A percentile compares a stretch with the other conserved stretches of the same genome.
These are phyloP conservation scores for Candida arabinofermentans DNA, from an alignment of 805 yeast species.

Conservation along the genomic window DNA sequence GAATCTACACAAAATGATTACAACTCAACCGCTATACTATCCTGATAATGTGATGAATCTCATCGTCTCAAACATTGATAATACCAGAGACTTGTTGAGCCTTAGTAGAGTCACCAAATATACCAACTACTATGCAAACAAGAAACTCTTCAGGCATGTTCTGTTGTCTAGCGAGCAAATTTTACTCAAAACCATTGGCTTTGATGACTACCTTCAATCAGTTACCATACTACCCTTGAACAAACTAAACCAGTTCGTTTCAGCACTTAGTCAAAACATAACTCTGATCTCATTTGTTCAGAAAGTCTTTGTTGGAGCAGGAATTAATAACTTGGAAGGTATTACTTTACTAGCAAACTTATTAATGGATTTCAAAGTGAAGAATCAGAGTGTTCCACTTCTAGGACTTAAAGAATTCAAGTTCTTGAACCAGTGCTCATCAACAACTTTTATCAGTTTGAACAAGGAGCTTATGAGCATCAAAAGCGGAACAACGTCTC, in stretches of 20 bases:
- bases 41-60: slow-evolving; percentile 15
- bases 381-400: slow-evolving; percentile 8
- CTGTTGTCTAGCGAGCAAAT: slow-evolving; percentile 5
- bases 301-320: slow-evolving; percentile 8
- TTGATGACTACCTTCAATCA: background rate
- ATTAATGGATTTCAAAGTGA: slow-evolving; percentile 14
- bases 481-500: slow-evolving; percentile 2
- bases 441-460: slow-evolving; percentile 9
- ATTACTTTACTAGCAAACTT: slow-evolving; percentile 9
- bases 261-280: slow-evolving; percentile 1
- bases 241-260: slow-evolving; percentile 6
- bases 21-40: background rate
- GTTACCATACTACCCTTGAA: slow-evolving; percentile 4
- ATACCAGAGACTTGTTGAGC: slow-evolving; percentile 9
- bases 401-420: slow-evolving; percentile 15
- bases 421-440: slow-evolving; percentile 8
- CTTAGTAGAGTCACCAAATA: slow-evolving; percentile 7
- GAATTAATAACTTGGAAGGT: slow-evolving; percentile 8
- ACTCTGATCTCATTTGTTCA: slow-evolving; percentile 10
- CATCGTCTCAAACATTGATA: slow-evolving; percentile 7
- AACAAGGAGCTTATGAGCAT: slow-evolving; percentile 9
- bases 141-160: slow-evolving; percentile 10
- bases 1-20: background rate
- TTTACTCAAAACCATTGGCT: too few species aligned
- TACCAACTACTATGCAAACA: slow-evolving; percentile 7